Evolutionary conservation across 2,329 filamentous ascomycete genomes (phyloP), one percentile per base, ranked within the genome.

Genomic region (Daldinia eschscholtzii): DNA sequence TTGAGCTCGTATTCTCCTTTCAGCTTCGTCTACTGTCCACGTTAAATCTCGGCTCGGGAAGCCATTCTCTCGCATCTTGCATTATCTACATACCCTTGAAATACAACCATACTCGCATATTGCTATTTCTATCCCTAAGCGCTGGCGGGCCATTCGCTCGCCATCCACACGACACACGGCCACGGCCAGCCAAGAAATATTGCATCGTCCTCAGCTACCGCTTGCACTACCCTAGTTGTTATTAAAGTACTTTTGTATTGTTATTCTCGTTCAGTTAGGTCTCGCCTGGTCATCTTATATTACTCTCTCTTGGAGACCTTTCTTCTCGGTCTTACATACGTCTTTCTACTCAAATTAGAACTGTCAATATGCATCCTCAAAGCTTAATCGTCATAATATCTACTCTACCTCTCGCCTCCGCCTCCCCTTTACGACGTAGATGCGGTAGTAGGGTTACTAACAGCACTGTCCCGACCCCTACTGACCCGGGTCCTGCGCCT

Each of bases 51-150:
- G 75, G 75, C 74, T 76, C 75, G 69, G 75, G 74, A 75, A 73
- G 72, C 73, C 56, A 57, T 37, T 65, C 65, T 30, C 56, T 67
- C 44, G 73, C 70, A 75, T 76, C 72, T 73, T 70, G 71, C 67
- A 70, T 70, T 64, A 50, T 50, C 57, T 46, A 69, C 73, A 39
- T 13, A 39, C 74, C 71, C 50, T 61, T n/a, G 18, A 65, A 65
- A 65, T 64, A 64, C 68, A 28, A 64, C 56, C 59, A 53, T 39
- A 61, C 42, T 35, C 37, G 59, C 57, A 61, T 57, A 68, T 55
- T 71, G 52, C 69, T 73, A 74, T 75, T 77, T 76, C 72, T 67
- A 72, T 75, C 62, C 26, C 67, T 77, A 78, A 78, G 76, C 76
- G 76, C 76, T 74, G 64, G 61, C 64, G 67, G 64, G 66, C 68